These are phyloP conservation scores for Aspergillus fructus DNA, from an alignment of 2,329 filamentous ascomycete species.

Conservation along the genomic window DNA sequence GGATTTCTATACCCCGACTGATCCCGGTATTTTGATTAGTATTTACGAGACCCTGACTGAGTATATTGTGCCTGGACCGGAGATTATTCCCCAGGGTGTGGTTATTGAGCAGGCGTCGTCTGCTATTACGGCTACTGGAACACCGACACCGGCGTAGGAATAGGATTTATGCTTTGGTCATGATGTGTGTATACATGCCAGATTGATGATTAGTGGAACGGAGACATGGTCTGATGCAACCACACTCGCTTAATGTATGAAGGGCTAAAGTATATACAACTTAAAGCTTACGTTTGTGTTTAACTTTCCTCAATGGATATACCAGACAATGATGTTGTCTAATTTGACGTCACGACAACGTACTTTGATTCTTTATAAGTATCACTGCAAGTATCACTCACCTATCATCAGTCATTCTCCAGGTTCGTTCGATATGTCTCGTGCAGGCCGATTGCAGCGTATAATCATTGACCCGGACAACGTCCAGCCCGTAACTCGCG, in stretches of 20 bases:
- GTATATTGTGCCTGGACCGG: constrained; percentile 18
- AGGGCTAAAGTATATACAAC: neutral
- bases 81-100: constrained; percentile 12
- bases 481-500: constrained; percentile 40
- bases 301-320: too few relatives aligned
- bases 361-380: too few relatives aligned
- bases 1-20: constrained; percentile 56
- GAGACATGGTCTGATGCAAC: too few relatives aligned
- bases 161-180: neutral
- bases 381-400: too few relatives aligned
- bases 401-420: too few relatives aligned
- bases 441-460: neutral
- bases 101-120: constrained; percentile 16
- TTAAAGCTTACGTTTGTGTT: neutral
- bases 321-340: neutral
- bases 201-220: neutral
- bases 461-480: constrained; percentile 36
- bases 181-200: neutral
- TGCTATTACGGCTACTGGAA: constrained; percentile 14
- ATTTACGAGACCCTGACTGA: constrained; percentile 47
- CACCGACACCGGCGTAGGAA: neutral
- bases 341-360: neutral
- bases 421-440: neutral
- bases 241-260: neutral
- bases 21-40: constrained; percentile 60